Conservation (phyloP, 2,329 filamentous ascomycete species). For the Fusarium pseudograminearum region DNA sequence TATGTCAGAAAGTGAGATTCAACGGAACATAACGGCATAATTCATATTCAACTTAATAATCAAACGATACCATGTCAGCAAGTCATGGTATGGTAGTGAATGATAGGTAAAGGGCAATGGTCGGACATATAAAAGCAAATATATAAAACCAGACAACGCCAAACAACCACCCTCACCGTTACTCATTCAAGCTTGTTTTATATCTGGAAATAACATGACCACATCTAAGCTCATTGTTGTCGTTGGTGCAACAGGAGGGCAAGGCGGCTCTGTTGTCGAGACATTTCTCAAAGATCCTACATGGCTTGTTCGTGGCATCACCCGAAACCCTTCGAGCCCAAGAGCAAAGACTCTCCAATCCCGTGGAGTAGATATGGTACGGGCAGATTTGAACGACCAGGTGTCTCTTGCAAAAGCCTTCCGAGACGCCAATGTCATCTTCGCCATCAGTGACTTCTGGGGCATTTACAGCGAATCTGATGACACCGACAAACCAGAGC, state of each 20-base stretch:
- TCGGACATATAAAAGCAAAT: not conserved
- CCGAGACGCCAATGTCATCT: slow-evolving; percentile 1
- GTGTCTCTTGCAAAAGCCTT: slow-evolving; percentile 9
- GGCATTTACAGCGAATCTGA: slow-evolving; percentile 8
- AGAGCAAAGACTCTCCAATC: slow-evolving; percentile 5
- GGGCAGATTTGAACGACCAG: slow-evolving; percentile 11
- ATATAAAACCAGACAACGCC: not conserved
- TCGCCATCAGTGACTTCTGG: slow-evolving; percentile 15
- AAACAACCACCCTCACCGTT: not conserved
- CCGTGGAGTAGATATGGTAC: slow-evolving; percentile 9
- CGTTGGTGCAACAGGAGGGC: slow-evolving; percentile 10
- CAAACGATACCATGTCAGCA: not conserved
- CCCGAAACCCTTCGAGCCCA: slow-evolving; percentile 8
- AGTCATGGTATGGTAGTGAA: not conserved
- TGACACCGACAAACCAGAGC: not conserved
- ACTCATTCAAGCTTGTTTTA: not conserved
- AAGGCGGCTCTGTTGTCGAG: slow-evolving; percentile 13
- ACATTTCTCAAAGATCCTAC: slow-evolving; percentile 6
- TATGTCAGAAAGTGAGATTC: not conserved
- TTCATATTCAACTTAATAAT: not conserved
- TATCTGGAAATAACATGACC: not conserved
- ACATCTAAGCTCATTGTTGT: slow-evolving; percentile 8
- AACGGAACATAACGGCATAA: not conserved
- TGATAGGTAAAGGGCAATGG: not conserved
- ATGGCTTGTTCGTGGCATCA: slow-evolving; percentile 16